Evolutionary conservation across 169 alveolate species (phyloP).

Genomic region (Plasmodium blacklocki): DNA sequence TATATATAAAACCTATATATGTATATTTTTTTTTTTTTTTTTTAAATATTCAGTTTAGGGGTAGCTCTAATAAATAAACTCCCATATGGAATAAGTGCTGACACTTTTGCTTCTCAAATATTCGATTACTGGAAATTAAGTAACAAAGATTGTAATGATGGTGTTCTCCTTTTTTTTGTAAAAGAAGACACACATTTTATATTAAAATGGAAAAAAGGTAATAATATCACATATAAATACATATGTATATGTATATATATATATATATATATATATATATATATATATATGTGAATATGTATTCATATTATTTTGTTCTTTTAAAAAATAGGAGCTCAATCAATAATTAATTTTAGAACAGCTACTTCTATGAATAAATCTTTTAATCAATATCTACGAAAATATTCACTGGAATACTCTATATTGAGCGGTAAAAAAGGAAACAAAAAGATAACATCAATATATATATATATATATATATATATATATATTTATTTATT

Average conservation of each 20-base stretch:
- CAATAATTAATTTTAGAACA: slow-evolving; percentile 66
- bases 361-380: slow-evolving; percentile 71
- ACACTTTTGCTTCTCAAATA: slow-evolving; percentile 50
- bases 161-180: slow-evolving; percentile 68
- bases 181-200: slow-evolving; percentile 53
- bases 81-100: slow-evolving; percentile 74
- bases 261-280: neutral
- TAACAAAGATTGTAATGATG: slow-evolving; percentile 51
- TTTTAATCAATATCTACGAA: slow-evolving; percentile 48
- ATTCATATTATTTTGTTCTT: neutral
- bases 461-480: too few species aligned
- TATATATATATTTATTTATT: too few species aligned
- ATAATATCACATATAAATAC: neutral
- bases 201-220: slow-evolving; percentile 70
- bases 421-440: slow-evolving; percentile 59
- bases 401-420: slow-evolving; percentile 62
- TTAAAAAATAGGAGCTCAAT: slow-evolving; percentile 38
- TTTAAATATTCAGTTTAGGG: slow-evolving; percentile 34
- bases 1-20: neutral
- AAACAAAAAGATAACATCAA: too few species aligned
- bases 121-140: slow-evolving; percentile 65
- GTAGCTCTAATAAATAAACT: slow-evolving; percentile 48
- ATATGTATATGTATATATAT: neutral
- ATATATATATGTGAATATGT: slow-evolving; percentile 7
- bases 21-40: neutral